Conservation (phyloP, 306 rosid genomes). For the Begonia peltatifolia region DNA sequence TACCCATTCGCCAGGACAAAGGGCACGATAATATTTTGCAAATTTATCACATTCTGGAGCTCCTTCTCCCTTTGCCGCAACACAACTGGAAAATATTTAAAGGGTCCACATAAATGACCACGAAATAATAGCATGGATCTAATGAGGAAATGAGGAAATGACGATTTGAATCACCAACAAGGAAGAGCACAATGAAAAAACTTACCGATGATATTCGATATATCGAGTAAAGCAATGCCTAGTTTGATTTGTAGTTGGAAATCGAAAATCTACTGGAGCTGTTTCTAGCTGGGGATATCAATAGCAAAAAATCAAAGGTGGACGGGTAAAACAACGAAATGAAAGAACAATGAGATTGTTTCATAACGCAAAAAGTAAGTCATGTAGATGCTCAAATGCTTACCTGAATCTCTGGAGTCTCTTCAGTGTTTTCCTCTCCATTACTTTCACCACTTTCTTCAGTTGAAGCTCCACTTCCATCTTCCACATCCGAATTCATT, state of each 20-base stretch:
- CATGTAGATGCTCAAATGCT: no score
- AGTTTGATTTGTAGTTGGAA: slow-evolving; percentile 93
- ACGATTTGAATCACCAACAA: neutral
- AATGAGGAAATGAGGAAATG: neutral
- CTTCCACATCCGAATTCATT: slow-evolving; percentile 11
- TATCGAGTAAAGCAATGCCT: slow-evolving; percentile 98
- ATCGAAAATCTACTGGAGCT: slow-evolving; percentile 91
- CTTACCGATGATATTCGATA: slow-evolving; percentile 71
- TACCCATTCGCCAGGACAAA: slow-evolving; percentile 99
- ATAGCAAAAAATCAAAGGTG: slow-evolving; percentile 3
- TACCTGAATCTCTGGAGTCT: slow-evolving; percentile 73
- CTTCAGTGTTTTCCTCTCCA: slow-evolving; percentile 36
- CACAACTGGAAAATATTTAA: slow-evolving; percentile 30
- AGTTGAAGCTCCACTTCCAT: slow-evolving; percentile 16
- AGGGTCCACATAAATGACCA: neutral
- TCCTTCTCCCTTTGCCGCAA: slow-evolving; percentile 80
- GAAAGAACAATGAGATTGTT: no score
- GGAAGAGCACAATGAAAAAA: slow-evolving; percentile 1
- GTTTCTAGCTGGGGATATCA: slow-evolving; percentile 75
- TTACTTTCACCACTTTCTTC: slow-evolving; percentile 37
- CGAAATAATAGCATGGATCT: neutral
- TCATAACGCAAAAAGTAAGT: no score
- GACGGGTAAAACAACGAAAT: slow-evolving; percentile 1
- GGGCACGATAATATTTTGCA: slow-evolving; percentile 74
- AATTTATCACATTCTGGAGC: slow-evolving; percentile 87